A percentile compares a stretch with the other conserved stretches of the same genome.
These are phyloP conservation scores for Venturia pyrina DNA, from an alignment of 2,329 filamentous ascomycete species.

Conservation along the genomic window DNA sequence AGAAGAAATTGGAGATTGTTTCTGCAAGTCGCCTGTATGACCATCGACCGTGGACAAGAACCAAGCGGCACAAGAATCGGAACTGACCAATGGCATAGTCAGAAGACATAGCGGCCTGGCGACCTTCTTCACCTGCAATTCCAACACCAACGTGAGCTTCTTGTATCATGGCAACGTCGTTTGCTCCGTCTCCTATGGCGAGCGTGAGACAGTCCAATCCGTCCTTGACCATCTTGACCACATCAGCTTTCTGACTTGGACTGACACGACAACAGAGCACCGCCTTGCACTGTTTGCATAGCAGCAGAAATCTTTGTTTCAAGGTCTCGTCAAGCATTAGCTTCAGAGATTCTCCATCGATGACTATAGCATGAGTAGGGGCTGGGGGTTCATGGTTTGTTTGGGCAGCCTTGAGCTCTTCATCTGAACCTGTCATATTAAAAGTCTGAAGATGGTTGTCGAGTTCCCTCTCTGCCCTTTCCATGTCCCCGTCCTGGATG, in stretches of 20 bases:
- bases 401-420: constrained; percentile 69
- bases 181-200: constrained; percentile 86
- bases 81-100: constrained; percentile 96
- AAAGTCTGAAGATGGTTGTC: constrained; percentile 66
- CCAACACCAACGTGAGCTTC: constrained; percentile 94
- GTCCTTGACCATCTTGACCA: constrained; percentile 89
- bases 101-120: constrained; percentile 90
- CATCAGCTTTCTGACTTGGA: constrained; percentile 93
- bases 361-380: constrained; percentile 83
- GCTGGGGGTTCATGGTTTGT: constrained; percentile 77
- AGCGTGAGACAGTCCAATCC: constrained; percentile 94
- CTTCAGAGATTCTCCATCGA: constrained; percentile 89
- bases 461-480: constrained; percentile 57
- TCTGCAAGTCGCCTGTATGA: constrained; percentile 92
- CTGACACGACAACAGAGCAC: constrained; percentile 97
- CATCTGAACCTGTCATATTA: constrained; percentile 70
- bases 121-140: constrained; percentile 85
- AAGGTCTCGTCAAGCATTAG: constrained; percentile 73
- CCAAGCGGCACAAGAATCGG: constrained; percentile 71
- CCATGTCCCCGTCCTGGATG: constrained; percentile 61
- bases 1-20: constrained; percentile 97
- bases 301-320: constrained; percentile 83
- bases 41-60: constrained; percentile 88
- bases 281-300: constrained; percentile 95
- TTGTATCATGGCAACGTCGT: constrained; percentile 97